Conservation (phyloP, 2,329 filamentous ascomycete genomes). For the Iodosphaeria phyllophila region DNA sequence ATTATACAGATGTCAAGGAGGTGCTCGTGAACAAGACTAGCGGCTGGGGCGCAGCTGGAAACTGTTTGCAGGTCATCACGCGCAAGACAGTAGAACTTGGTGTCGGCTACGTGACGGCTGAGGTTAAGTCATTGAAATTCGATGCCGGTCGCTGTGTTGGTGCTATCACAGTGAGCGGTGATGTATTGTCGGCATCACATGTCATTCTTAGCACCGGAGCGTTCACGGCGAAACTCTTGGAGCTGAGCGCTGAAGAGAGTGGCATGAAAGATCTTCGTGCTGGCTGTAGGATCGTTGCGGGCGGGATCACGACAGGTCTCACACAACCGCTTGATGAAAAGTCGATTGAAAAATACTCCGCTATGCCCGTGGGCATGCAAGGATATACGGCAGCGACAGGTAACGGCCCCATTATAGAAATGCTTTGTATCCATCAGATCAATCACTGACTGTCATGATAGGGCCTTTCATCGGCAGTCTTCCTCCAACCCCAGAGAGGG, state of each 20-base stretch:
- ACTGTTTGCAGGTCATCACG: constrained; percentile 34
- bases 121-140: constrained; percentile 28
- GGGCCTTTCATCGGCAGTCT: constrained; percentile 36
- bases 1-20: constrained; percentile 38
- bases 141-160: constrained; percentile 27
- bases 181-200: constrained; percentile 25
- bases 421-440: constrained; percentile 6
- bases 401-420: constrained; percentile 19
- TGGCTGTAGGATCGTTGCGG: constrained; percentile 35
- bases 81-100: constrained; percentile 31
- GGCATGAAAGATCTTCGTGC: constrained; percentile 28
- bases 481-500: constrained; percentile 28
- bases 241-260: constrained; percentile 27
- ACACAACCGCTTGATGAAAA: constrained; percentile 29
- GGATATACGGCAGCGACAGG: constrained; percentile 19
- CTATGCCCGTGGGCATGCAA: constrained; percentile 28
- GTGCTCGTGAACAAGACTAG: constrained; percentile 41
- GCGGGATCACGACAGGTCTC: constrained; percentile 39
- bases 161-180: constrained; percentile 25
- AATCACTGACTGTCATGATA: constrained; percentile 14
- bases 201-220: constrained; percentile 37
- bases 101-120: constrained; percentile 37
- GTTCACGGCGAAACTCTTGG: constrained; percentile 36
- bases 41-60: constrained; percentile 45
- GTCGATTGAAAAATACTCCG: constrained; percentile 20